phyloP scores from a whole-genome alignment of 495 filamentous ascomycete genomes.

The Penicillium dipodomyicola region DNA sequence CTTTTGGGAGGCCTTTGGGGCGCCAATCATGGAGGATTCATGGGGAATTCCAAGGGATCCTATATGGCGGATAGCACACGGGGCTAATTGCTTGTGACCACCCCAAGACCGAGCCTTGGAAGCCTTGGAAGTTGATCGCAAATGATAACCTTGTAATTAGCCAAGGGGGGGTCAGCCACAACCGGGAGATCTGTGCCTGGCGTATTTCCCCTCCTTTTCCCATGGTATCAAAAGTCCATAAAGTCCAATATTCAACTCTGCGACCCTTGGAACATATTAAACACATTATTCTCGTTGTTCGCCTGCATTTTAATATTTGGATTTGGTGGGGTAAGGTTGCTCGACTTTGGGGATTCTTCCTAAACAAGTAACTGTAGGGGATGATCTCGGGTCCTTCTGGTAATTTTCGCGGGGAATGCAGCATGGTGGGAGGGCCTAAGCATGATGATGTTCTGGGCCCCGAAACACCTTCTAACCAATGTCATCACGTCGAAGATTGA shows the following conservation, averaged over 20 bases:
- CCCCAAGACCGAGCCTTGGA: slow-evolving; percentile 1
- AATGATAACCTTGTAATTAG: neutral
- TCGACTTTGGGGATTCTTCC: slow-evolving; percentile 6
- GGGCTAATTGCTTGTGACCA: slow-evolving; percentile 6
- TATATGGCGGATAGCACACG: neutral
- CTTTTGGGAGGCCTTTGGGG: neutral
- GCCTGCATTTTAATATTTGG: neutral
- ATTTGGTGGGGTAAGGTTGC: slow-evolving; percentile 7
- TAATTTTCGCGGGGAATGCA: slow-evolving; percentile 11
- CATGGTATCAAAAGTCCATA: neutral
- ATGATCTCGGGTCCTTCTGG: slow-evolving; percentile 6
- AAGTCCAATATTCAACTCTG: neutral
- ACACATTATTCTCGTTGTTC: neutral
- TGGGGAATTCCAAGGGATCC: neutral
- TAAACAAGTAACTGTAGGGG: neutral
- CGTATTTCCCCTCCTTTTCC: neutral
- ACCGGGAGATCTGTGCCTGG: slow-evolving; percentile 7
- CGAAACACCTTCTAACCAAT: neutral
- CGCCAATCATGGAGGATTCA: neutral
- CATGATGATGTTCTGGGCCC: slow-evolving; percentile 7
- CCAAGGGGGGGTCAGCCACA: slow-evolving; percentile 7
- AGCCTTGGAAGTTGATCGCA: neutral
- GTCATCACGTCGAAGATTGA: neutral
- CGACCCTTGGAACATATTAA: neutral
- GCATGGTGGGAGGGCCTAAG: slow-evolving; percentile 5